phyloP scores from a whole-genome alignment of 371 early-diverging fungal genomes.

The Mortierella sp. region DNA sequence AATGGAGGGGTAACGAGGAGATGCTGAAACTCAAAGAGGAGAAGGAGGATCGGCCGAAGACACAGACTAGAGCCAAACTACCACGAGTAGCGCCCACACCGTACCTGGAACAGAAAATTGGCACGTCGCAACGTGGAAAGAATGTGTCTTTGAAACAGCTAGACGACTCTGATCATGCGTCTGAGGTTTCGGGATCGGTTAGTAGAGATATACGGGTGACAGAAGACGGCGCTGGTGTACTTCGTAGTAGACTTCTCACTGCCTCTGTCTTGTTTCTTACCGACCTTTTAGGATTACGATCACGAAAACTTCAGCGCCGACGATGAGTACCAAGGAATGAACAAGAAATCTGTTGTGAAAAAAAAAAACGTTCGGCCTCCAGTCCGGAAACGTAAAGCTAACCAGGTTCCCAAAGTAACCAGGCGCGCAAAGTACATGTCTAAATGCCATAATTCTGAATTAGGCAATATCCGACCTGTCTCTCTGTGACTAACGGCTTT shows the following conservation, averaged over 20 bases:
- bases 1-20: constrained; percentile 37
- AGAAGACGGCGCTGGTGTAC: no score
- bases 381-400: not conserved
- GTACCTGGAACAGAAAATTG: not conserved
- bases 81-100: no score
- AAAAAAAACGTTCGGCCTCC: not conserved
- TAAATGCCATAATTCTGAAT: not conserved
- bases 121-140: not conserved
- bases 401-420: not conserved
- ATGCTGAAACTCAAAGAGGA: constrained; percentile 59
- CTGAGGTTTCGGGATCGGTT: constrained; percentile 25
- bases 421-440: constrained; percentile 10
- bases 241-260: no score
- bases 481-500: no score
- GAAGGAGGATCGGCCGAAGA: constrained; percentile 28
- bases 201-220: not conserved
- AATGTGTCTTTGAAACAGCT: not conserved
- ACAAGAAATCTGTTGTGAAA: not conserved
- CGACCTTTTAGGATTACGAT: not conserved
- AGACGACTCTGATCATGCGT: constrained; percentile 10
- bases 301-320: constrained; percentile 1
- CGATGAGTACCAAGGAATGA: constrained; percentile 1
- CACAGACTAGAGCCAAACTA: no score
- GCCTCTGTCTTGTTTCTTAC: no score
- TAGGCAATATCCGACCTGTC: no score